A percentile compares a stretch with the other conserved stretches of the same genome.
Conservation (phyloP, 2,329 filamentous ascomycete species). For the Fusarium annulatum region DNA sequence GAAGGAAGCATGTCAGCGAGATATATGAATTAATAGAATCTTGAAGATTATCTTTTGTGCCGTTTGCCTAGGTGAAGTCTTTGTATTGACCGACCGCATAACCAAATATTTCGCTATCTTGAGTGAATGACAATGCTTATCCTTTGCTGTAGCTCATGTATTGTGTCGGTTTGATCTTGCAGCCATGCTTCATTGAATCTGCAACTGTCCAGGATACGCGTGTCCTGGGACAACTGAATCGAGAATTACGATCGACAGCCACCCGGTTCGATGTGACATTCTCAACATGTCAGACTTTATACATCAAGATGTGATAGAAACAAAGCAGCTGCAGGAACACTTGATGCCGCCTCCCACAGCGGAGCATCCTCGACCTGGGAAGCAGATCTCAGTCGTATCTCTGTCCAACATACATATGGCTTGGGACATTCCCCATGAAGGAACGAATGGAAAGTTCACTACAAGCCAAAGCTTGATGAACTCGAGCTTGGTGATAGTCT, state of each 20-base stretch:
- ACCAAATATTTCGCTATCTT: not conserved
- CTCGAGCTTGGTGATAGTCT: not conserved
- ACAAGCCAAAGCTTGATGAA: not conserved
- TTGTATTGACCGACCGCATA: no score
- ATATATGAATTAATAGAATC: slow-evolving; percentile 35
- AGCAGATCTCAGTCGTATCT: not conserved
- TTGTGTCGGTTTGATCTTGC: not conserved
- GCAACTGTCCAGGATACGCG: fast-evolving
- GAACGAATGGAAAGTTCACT: not conserved
- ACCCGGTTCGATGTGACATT: no score
- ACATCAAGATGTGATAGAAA: not conserved
- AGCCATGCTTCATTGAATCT: not conserved
- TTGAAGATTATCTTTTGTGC: not conserved
- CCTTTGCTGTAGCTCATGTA: no score
- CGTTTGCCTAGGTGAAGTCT: not conserved
- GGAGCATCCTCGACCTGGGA: not conserved
- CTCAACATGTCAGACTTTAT: not conserved
- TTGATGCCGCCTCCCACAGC: not conserved
- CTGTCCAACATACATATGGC: not conserved
- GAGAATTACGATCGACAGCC: not conserved
- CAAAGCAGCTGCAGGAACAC: no score
- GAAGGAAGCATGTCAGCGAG: slow-evolving; percentile 8
- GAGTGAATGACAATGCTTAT: no score
- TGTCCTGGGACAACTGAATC: not conserved
- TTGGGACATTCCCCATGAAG: fast-evolving